Conservation (phyloP, 2,329 filamentous ascomycete genomes). For the Colletotrichum siamense region DNA sequence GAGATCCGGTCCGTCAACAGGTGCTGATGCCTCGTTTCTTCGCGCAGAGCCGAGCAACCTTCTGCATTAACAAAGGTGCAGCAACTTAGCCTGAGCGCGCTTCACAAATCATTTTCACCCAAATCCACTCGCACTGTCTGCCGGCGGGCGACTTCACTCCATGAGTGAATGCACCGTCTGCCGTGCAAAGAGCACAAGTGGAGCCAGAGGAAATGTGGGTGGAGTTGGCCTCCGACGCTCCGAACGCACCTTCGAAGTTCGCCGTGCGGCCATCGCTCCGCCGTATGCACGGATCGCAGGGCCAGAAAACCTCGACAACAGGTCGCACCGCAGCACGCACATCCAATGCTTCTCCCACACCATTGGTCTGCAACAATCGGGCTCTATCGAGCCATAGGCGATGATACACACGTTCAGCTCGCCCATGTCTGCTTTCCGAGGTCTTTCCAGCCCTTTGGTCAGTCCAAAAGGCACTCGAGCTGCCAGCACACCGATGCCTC, state of each 20-base stretch:
- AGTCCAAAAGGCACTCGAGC: not conserved
- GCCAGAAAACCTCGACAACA: not conserved
- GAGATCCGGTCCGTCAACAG: not conserved
- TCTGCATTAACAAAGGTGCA: not conserved
- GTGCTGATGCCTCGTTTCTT: not conserved
- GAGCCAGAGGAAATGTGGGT: not conserved
- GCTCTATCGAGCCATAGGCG: not conserved
- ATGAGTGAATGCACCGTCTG: not conserved
- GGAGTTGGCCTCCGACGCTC: not conserved
- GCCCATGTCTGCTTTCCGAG: not conserved
- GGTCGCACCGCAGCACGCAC: not conserved
- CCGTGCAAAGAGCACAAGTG: not conserved
- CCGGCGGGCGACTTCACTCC: not conserved
- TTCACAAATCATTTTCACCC: not conserved
- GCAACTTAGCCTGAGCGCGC: not conserved
- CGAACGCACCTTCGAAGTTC: not conserved
- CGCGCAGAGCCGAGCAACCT: not conserved
- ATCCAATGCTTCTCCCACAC: not conserved
- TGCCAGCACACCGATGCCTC: not conserved
- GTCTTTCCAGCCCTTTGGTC: not conserved
- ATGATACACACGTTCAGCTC: not conserved
- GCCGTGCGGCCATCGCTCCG: not conserved
- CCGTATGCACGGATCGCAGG: not conserved
- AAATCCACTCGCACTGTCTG: not conserved
- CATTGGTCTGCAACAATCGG: not conserved